Evolutionary conservation across 1,139 yeast genomes (phyloP), one percentile per base, ranked within the genome.

Genomic region (Magnusiomyces tetraspermus): DNA sequence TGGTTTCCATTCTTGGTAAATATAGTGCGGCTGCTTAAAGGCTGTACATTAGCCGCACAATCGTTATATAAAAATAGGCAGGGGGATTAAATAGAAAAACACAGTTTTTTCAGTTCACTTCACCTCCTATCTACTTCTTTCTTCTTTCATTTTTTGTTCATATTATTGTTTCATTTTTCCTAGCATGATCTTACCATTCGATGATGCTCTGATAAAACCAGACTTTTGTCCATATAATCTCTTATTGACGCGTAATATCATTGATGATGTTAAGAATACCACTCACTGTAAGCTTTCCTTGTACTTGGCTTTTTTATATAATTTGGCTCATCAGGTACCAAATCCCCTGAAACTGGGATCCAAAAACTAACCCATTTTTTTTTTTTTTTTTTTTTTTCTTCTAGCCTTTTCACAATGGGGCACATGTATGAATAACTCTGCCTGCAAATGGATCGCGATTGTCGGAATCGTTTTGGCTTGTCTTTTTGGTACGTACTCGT

Each of bases 371-470:
- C 43, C 4, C 4, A 6, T 17, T 40, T 48, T 13, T 6, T 40
- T 40, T 19, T n/a, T 47, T 30, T 8, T 30, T 15, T 21, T 38
- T 28, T 45, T 11, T 24, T 26, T 11, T 19, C 21, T 6, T 31
- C 19, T 47, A 50, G 63, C 87, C 1, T 83, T 84, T 71, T 78
- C 72, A 61, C 63, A 69, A 47, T 86, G 95, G 94, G 79, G 83
- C 63, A 78, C 85, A 2, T 86, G 96, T 69, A 85, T 85, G 94
- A 82, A 76, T 61, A 83, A 85, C 66, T 79, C 71, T 41, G 74
- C 82, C 41, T 86, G 96, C 68, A 85, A 85, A 64, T 78, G 85
- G 57, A 78, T 83, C 21, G 90, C 86, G 10, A 85, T 86, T 49
- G 84, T 85, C n/a, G 82, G 85, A 4, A 83, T 85, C 1, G 79